Evolutionary conservation across 2,329 filamentous ascomycete genomes (phyloP).

Genomic region (Talaromyces marneffei): DNA sequence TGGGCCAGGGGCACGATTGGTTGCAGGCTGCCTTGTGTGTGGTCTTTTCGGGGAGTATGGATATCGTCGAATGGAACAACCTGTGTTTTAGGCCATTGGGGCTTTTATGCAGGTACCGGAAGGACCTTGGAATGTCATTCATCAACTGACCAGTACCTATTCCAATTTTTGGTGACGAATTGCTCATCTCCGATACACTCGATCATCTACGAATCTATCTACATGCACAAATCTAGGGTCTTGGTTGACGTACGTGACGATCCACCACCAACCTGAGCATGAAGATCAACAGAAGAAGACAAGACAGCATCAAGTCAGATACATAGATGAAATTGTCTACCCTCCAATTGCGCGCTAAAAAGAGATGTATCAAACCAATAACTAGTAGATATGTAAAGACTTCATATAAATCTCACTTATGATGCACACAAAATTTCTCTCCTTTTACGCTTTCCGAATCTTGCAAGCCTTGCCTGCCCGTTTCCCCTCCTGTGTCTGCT

Average conservation of each 20-base stretch:
- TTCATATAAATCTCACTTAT: background rate
- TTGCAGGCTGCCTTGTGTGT: background rate
- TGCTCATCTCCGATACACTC: too few species aligned
- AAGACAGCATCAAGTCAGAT: too few species aligned
- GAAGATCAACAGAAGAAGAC: too few species aligned
- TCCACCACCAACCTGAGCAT: too few species aligned
- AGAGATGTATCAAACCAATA: background rate
- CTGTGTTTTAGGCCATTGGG: background rate
- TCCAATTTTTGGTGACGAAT: too few species aligned
- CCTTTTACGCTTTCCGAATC: background rate
- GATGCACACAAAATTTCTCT: background rate
- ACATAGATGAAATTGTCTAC: background rate
- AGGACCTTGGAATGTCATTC: too few species aligned
- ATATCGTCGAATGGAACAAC: background rate
- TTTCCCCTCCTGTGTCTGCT: background rate
- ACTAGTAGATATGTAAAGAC: background rate
- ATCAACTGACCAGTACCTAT: too few species aligned
- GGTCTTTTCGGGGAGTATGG: slow-evolving; percentile 12
- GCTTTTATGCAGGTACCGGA: too few species aligned
- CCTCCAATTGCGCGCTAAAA: background rate
- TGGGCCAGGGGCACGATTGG: slow-evolving; percentile 7
- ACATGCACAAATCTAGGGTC: background rate
- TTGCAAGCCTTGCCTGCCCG: background rate
- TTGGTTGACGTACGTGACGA: background rate
- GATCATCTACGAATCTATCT: too few species aligned